Percentiles rank a stretch among this genome's conserved stretches.
phyloP scores from a whole-genome alignment of 2,329 filamentous ascomycete species.

The Penicillium olsonii region DNA sequence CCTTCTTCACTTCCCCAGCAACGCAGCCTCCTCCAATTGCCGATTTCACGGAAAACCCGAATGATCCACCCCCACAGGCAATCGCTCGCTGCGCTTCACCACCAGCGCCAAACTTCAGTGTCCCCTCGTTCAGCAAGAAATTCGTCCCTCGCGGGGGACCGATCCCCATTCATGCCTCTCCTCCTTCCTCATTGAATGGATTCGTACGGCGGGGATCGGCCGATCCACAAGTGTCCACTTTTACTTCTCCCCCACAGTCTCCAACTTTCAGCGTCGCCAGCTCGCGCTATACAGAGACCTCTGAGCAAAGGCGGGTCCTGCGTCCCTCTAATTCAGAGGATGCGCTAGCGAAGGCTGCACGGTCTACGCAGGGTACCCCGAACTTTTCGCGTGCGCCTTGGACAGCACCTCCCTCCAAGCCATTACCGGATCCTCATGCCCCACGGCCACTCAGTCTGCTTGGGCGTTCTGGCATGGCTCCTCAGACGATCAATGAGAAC shows the following conservation, averaged over 20 bases:
- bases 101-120: constrained; percentile 44
- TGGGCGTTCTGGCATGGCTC: constrained; percentile 15
- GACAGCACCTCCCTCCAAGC: constrained; percentile 10
- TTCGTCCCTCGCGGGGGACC: constrained; percentile 28
- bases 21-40: constrained; percentile 10
- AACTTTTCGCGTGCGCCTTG: constrained; percentile 21
- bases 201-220: constrained; percentile 15
- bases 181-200: constrained; percentile 15
- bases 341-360: constrained; percentile 22
- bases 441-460: constrained; percentile 26
- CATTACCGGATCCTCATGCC: constrained; percentile 12
- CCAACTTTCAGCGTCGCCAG: constrained; percentile 30
- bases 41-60: constrained; percentile 15
- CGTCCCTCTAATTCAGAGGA: constrained; percentile 34
- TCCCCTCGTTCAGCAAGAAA: constrained; percentile 44
- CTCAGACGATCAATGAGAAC: constrained; percentile 10
- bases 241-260: constrained; percentile 36
- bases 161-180: constrained; percentile 16
- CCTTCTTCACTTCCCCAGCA: constrained; percentile 20
- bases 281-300: constrained; percentile 21
- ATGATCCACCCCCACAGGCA: constrained; percentile 25
- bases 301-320: constrained; percentile 27
- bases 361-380: constrained; percentile 11
- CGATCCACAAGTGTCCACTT: constrained; percentile 21
- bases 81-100: constrained; percentile 34